A percentile compares a stretch with the other conserved stretches of the same genome.
Evolutionary conservation across 2,329 filamentous ascomycete genomes (phyloP).

Genomic region (Karstenula rhodostoma): DNA sequence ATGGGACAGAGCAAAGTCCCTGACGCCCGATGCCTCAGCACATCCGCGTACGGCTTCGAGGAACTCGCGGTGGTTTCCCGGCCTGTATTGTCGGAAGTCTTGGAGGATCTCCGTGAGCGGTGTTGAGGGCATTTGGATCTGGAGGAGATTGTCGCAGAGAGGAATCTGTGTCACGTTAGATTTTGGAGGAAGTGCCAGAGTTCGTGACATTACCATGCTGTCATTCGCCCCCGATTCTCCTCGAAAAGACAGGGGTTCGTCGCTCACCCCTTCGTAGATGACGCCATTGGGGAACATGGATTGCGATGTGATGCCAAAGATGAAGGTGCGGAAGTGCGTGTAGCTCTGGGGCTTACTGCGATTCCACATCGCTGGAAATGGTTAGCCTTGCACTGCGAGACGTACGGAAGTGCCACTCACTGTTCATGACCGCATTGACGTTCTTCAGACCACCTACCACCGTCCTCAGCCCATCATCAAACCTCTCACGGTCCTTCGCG

Average conservation of each 20-base stretch:
- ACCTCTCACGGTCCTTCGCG: conserved; percentile 57
- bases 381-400: background rate
- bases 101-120: conserved; percentile 86
- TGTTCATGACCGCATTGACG: conserved; percentile 83
- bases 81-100: conserved; percentile 89
- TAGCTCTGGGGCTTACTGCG: conserved; percentile 86
- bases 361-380: conserved; percentile 77
- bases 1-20: conserved; percentile 70
- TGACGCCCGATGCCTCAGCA: conserved; percentile 62
- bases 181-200: background rate
- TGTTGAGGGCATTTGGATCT: conserved; percentile 87
- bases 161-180: conserved; percentile 65
- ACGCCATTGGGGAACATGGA: conserved; percentile 95
- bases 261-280: conserved; percentile 83
- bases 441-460: conserved; percentile 70
- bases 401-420: conserved; percentile 48
- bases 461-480: conserved; percentile 63
- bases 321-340: conserved; percentile 92
- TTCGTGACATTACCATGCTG: conserved; percentile 68
- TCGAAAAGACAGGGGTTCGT: conserved; percentile 80
- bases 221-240: conserved; percentile 95
- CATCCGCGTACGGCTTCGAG: conserved; percentile 72
- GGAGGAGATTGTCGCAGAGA: conserved; percentile 84
- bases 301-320: conserved; percentile 93
- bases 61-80: conserved; percentile 87